Evolutionary conservation across 202 grass and related monocot genomes (phyloP), one percentile per base, ranked within the genome.

Genomic region (Sporobolus alterniflorus): DNA sequence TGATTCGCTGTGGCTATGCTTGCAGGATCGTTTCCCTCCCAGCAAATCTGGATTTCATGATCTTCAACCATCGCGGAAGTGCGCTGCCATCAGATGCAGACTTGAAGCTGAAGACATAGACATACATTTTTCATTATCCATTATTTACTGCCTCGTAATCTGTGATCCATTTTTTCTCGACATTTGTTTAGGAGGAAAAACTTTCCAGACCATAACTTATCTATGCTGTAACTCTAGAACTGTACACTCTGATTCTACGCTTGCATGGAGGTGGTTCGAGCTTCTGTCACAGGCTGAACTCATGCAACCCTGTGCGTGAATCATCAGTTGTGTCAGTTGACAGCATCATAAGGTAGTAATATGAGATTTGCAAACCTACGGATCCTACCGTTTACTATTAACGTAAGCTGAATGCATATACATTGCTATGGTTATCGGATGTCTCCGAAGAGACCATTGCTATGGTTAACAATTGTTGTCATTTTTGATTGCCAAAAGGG

Each of bases 1-100:
- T 90, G 48, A 90, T 71, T 22, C 28, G 0, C 17, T 8, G 4
- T 49, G 11, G 71, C 67, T 3, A 60, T 80, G 29, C 31, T 70
- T 73, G 78, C 89, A 99, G 93, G 96, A 87, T 99, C 9, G 88
- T 94, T 33, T 92, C 83, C 0, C 88, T 92, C 55, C 93, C 96
- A 1, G 74, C 87, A 25, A 99, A 94, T 85, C 25, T 99, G 83
- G 96, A 99, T 74, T 99, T 99, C 75, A 96, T 99, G 91, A 89
- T 88, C 76, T 99, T 99, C 88, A 99, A 99, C 70, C 96, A 99
- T 83, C 91, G 96, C 0, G 89, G 91, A 71, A 84, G 75, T 33
- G 80, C 91, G 7, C 57, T 99, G 26, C 91, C 87, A 5, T 74
- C 91, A 11, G 87, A 96, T 20, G 11, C 77, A 26, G 87, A 91